Percentiles rank a stretch among this genome's conserved stretches.
These are phyloP conservation scores for Claviceps sp. DNA, from an alignment of 2,329 filamentous ascomycete genomes.

Conservation along the genomic window DNA sequence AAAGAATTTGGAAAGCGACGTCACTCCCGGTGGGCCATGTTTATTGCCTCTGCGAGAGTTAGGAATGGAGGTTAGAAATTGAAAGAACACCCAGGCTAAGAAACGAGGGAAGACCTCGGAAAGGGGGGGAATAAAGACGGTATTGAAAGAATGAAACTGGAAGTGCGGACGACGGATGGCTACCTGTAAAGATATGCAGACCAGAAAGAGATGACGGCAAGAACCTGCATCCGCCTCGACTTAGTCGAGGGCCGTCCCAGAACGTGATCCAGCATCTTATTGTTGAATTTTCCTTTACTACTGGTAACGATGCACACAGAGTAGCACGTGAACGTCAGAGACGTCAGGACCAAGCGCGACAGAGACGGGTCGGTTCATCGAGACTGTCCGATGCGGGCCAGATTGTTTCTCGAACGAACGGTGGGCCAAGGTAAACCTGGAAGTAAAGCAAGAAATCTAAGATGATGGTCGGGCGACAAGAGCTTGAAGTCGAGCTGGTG, in stretches of 20 bases:
- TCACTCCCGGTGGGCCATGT: conserved; percentile 72
- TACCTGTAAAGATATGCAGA: conserved; percentile 68
- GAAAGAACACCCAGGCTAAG: not conserved
- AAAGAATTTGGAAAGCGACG: conserved; percentile 57
- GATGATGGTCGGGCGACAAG: too few relatives aligned
- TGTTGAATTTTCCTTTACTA: not conserved
- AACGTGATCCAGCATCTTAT: conserved; percentile 66
- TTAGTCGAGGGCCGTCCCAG: conserved; percentile 80
- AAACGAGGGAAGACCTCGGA: not conserved
- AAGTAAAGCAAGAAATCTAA: not conserved
- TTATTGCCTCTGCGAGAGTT: conserved; percentile 54
- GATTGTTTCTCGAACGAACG: not conserved
- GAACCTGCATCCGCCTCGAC: conserved; percentile 83
- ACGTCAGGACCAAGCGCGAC: not conserved
- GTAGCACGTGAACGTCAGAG: not conserved
- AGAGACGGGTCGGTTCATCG: not conserved
- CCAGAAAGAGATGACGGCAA: conserved; percentile 88
- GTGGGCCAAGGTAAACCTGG: not conserved
- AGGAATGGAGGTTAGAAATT: not conserved
- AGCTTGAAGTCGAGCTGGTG: too few relatives aligned
- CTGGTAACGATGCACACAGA: not conserved
- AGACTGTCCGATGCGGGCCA: not conserved
- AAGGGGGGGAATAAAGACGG: not conserved
- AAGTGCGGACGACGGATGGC: not conserved
- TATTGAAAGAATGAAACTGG: too few relatives aligned